phyloP scores from a whole-genome alignment of 495 filamentous ascomycete genomes.

The Chaetomium fimeti region DNA sequence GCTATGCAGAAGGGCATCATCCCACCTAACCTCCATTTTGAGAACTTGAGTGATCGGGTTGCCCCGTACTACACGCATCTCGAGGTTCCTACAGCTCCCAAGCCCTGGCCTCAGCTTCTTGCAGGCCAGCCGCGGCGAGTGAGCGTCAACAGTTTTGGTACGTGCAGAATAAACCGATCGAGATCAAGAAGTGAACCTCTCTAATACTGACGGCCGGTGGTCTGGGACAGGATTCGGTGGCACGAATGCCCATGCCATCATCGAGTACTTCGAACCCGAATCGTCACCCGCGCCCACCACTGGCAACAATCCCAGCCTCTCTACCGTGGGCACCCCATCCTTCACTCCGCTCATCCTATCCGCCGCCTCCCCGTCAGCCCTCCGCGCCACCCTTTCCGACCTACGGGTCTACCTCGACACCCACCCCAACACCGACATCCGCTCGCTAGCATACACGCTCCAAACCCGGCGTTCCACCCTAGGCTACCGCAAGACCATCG shows the following conservation, averaged over 20 bases:
- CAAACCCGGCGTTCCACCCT: neutral
- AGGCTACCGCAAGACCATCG: neutral
- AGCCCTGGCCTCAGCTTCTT: slow-evolving; percentile 26
- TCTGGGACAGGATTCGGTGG: neutral
- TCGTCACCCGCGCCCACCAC: no score
- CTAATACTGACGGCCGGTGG: no score
- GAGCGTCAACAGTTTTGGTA: slow-evolving; percentile 7
- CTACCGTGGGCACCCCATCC: no score
- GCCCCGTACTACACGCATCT: slow-evolving; percentile 33
- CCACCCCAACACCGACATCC: neutral
- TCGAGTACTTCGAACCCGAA: neutral
- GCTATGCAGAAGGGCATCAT: slow-evolving; percentile 53
- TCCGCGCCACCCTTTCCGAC: neutral
- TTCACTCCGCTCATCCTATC: slow-evolving; percentile 4
- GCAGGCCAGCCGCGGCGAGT: neutral
- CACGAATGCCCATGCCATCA: slow-evolving; percentile 2
- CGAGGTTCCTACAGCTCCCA: slow-evolving; percentile 31
- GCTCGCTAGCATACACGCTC: neutral
- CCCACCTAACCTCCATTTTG: slow-evolving; percentile 43
- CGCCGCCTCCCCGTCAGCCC: neutral
- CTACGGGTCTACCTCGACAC: neutral
- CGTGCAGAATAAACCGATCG: neutral
- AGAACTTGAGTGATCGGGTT: slow-evolving; percentile 49
- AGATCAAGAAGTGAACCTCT: neutral
- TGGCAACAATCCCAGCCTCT: no score